Evolutionary conservation across 352 stramenopile genomes (phyloP).

Genomic region (Albugo laibachii): DNA sequence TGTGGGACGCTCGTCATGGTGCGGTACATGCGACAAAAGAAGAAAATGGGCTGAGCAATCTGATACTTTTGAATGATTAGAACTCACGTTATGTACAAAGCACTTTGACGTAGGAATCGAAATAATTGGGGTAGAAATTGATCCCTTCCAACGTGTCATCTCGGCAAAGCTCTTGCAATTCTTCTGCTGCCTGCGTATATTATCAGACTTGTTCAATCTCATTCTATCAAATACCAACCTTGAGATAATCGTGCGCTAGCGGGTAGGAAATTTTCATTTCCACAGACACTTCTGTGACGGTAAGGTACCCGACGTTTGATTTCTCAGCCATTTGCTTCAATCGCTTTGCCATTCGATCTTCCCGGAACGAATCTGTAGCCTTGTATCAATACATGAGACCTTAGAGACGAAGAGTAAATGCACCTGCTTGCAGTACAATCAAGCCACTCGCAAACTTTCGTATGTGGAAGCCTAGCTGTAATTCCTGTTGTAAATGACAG

Average conservation of each 20-base stretch:
- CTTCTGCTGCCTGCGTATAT: constrained; percentile 69
- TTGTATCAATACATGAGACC: constrained; percentile 2
- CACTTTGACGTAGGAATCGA: constrained; percentile 17
- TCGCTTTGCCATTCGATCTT: constrained; percentile 56
- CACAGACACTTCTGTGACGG: constrained; percentile 78
- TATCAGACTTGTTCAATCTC: constrained; percentile 2
- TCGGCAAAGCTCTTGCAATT: constrained; percentile 84
- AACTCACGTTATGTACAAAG: not conserved
- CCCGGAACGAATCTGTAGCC: constrained; percentile 47
- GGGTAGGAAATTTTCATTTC: constrained; percentile 86
- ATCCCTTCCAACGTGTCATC: constrained; percentile 90
- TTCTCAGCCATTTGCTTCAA: constrained; percentile 58
- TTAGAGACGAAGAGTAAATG: constrained; percentile 17
- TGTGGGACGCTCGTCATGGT: constrained; percentile 22
- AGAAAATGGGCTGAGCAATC: not conserved
- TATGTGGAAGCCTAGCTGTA: constrained; percentile 83
- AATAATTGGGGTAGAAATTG: constrained; percentile 90
- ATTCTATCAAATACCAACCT: constrained; percentile 15
- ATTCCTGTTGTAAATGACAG: constrained; percentile 54
- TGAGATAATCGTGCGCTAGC: constrained; percentile 91
- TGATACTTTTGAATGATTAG: not conserved
- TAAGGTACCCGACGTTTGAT: constrained; percentile 65
- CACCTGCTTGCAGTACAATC: constrained; percentile 81
- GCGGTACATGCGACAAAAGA: constrained; percentile 17
- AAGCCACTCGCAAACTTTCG: constrained; percentile 86